These are phyloP conservation scores for carrot (Daucus carota) DNA, from an alignment of 129 eudicot species.

Conservation along the genomic window DNA sequence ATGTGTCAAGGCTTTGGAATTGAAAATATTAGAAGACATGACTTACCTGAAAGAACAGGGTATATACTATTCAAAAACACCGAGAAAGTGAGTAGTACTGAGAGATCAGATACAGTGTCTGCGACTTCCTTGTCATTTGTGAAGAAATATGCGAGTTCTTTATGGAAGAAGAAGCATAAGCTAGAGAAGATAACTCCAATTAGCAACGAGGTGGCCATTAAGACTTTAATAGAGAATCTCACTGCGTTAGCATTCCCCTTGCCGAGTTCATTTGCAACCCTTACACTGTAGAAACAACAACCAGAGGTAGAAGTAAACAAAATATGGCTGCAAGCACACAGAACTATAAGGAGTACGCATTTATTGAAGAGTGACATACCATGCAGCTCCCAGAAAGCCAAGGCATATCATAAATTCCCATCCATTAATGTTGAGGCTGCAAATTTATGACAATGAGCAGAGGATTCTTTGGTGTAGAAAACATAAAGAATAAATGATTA, in stretches of 20 bases:
- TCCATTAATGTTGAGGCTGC: conserved; percentile 57
- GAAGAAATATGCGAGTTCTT: conserved; percentile 50
- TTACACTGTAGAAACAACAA: conserved; percentile 35
- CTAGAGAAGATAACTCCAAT: conserved; percentile 53
- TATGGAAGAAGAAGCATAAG: conserved; percentile 52
- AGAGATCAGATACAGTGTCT: conserved; percentile 48
- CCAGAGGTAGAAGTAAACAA: not conserved
- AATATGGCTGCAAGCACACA: not conserved
- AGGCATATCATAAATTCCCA: conserved; percentile 66
- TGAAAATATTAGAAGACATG: not conserved
- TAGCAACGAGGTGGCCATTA: conserved; percentile 43
- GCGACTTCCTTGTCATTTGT: conserved; percentile 55
- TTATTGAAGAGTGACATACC: conserved; percentile 25
- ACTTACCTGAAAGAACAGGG: conserved; percentile 78
- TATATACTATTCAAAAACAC: conserved; percentile 64
- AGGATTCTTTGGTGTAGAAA: not conserved
- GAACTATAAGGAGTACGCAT: conserved; percentile 3
- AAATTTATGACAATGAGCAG: conserved; percentile 7
- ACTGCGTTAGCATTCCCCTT: conserved; percentile 74
- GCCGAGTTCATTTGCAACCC: conserved; percentile 87
- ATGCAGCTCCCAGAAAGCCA: conserved; percentile 73
- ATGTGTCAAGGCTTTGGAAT: not conserved
- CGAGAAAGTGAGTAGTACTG: conserved; percentile 55
- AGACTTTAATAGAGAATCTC: conserved; percentile 61
- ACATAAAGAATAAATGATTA: conserved; percentile 1